Base-by-base conservation (phyloP, 441 rosid species). In the Croton laevigatus region DNA sequence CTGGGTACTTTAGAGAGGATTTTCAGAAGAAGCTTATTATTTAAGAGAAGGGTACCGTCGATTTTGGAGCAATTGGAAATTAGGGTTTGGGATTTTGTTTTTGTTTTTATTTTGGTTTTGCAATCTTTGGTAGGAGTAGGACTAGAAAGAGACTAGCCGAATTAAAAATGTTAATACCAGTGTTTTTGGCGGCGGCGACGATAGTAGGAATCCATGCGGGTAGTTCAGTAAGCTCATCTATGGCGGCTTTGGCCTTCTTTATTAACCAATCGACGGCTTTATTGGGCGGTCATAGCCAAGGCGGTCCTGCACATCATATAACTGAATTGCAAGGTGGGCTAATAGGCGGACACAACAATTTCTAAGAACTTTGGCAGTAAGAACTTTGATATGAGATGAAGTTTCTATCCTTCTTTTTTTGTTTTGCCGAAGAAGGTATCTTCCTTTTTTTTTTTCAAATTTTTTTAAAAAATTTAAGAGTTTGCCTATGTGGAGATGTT, bases 181-280 rank as follows among this genome's bases (percentile, higher is more conserved):
- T n/a, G n/a, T n/a, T n/a, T n/a, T n/a, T n/a, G n/a, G n/a, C n/a
- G 58, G 76, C 70, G 1, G 83, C 69, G 1, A 75, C 74, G 12
- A 81, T 60, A 8, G 86, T 66, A 2, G 96, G 97, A 59, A 84
- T 83, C 94, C 94, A 93, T 4, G 94, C 86, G 37, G 98, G 98
- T 40, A 91, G 94, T 82, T 89, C 79, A 3, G 80, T 91, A 45
- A 93, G 98, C 79, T 89, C 80, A 55, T 93, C 97, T 46, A 93
- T 93, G 87, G 98, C 76, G 19, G 88, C 10, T 78, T 89, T 93
- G 59, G 98, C 97, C 68, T 93, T 93, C 51, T 76, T 86, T 52
- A 93, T 89, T 63, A 91, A 91, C 98, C 98, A 93, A 74, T 93
- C 97, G 17, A 93, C 94, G 19, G 96, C 98, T 70, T 93, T 91